Evolutionary conservation across 306 rosid genomes (phyloP), one percentile per base, ranked within the genome.

Genomic region (Medicago lupulina): DNA sequence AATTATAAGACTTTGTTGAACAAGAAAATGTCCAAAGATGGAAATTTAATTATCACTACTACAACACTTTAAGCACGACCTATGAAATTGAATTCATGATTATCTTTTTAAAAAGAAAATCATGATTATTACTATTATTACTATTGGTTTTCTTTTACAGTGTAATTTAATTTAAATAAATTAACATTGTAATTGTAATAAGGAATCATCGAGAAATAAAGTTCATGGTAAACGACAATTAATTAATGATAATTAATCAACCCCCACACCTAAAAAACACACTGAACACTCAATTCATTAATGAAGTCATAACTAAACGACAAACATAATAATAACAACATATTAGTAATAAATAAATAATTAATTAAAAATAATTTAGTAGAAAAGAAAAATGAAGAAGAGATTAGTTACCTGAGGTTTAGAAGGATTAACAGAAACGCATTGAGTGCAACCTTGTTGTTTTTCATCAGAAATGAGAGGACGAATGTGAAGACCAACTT

Each of bases 401-500:
- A 5, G n/a, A 14, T 15, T 1, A 46, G 4, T 13, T 31, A 88
- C 95, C 95, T 89, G 97, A 17, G 92, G 91, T 73, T 89, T 89
- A 68, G 82, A 79, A 7, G 77, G 80, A 6, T 84, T 71, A 46
- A 91, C 88, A 53, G 83, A 47, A 71, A 91, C 94, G 21, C 97
- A 91, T 77, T 91, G 87, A 70, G 73, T 78, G 80, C 94, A 89
- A 46, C 92, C 94, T 70, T 89, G 94, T 47, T 76, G 86, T 62
- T 88, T 86, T 75, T 91, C 97, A 70, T 91, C 92, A 10, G 86
- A 80, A 72, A 91, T 87, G 79, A 91, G 97, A 1, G 97, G 97
- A 8, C 97, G 92, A 81, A 89, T 81, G 70, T 91, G 97, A 79
- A 91, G 85, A 59, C 94, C 94, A 66, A 91, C 97, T 85, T 91